These are phyloP conservation scores for Brasilioporus rufonigricans DNA, from an alignment of 768 basidiomycete genomes.

Conservation along the genomic window DNA sequence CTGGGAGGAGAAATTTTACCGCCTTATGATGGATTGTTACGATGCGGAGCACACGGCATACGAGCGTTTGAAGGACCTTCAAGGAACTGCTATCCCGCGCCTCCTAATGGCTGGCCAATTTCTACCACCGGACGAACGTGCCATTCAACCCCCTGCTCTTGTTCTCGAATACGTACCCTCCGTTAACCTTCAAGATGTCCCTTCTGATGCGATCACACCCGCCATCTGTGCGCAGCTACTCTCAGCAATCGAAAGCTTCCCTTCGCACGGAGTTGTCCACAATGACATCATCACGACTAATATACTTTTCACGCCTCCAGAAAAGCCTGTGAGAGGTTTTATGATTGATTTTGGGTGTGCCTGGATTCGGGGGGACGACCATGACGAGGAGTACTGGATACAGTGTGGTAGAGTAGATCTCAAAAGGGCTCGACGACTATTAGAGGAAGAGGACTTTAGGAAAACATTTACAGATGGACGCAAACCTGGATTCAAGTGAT, in stretches of 20 bases:
- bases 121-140: slow-evolving; percentile 1
- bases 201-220: neutral
- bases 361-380: too few species aligned
- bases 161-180: slow-evolving; percentile 9
- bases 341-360: neutral
- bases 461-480: neutral
- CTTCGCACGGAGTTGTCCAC: neutral
- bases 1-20: neutral
- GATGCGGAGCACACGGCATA: neutral
- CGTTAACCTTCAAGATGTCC: neutral
- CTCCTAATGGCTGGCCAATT: neutral
- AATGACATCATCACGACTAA: neutral
- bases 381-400: too few species aligned
- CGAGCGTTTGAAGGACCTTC: neutral
- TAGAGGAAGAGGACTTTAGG: neutral
- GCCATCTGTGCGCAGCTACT: neutral
- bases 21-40: too few species aligned
- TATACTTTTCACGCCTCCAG: too few species aligned
- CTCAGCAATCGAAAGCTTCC: neutral
- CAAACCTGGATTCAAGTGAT: too few species aligned
- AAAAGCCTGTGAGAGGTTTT: neutral
- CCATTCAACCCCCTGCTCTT: neutral
- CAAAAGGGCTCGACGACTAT: too few species aligned
- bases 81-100: slow-evolving; percentile 1
- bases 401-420: too few species aligned